Conservation (phyloP, 345 rosid species). For the Syzygium grande region DNA sequence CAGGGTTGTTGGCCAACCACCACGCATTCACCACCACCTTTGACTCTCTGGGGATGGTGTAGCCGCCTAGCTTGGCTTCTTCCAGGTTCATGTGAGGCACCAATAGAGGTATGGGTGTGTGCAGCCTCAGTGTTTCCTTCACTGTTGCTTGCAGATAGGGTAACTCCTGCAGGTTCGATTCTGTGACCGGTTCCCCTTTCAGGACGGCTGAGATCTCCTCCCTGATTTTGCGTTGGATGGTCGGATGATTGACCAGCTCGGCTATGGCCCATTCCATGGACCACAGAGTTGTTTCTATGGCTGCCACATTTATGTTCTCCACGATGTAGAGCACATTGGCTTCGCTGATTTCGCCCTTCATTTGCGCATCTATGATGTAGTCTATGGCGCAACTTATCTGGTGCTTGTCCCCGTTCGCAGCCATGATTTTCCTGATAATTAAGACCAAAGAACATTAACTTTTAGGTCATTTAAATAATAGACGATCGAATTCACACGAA, state of each 20-base stretch:
- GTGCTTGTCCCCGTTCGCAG: conserved; percentile 37
- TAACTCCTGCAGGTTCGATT: conserved; percentile 25
- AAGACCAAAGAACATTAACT: not conserved
- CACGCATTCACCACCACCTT: conserved; percentile 60
- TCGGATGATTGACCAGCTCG: conserved; percentile 51
- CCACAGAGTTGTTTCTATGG: conserved; percentile 61
- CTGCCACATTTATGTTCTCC: conserved; percentile 68
- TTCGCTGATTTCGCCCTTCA: conserved; percentile 52
- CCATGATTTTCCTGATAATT: conserved; percentile 33
- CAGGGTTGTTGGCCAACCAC: conserved; percentile 63
- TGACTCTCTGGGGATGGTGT: conserved; percentile 45
- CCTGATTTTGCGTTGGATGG: conserved; percentile 35
- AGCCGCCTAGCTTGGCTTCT: conserved; percentile 47
- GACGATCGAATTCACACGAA: not conserved
- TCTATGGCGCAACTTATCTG: conserved; percentile 46
- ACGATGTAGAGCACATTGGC: conserved; percentile 58
- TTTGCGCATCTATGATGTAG: conserved; percentile 46
- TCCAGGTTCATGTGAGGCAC: conserved; percentile 67
- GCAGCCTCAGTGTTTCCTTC: conserved; percentile 49
- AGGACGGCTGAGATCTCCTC: conserved; percentile 29
- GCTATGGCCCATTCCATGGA: conserved; percentile 77
- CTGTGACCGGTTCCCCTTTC: conserved; percentile 23
- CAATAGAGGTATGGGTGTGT: conserved; percentile 48
- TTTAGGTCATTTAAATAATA: not conserved
- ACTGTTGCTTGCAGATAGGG: conserved; percentile 53